These are phyloP conservation scores for Viola odorata DNA, from an alignment of 345 rosid species.

Conservation along the genomic window DNA sequence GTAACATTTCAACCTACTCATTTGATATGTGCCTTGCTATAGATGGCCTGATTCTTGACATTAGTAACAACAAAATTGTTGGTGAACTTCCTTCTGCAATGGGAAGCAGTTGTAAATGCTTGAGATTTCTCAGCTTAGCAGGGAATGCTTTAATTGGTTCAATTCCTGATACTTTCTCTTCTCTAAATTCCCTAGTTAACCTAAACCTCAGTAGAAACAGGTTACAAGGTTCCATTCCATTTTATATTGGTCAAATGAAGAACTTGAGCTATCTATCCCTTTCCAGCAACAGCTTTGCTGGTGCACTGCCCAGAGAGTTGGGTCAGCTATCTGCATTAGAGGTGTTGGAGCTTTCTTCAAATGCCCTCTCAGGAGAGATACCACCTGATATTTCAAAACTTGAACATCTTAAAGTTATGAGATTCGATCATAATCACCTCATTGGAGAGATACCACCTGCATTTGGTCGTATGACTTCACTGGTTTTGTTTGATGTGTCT, in stretches of 20 bases:
- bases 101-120: slow-evolving; percentile 33
- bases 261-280: slow-evolving; percentile 30
- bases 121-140: slow-evolving; percentile 32
- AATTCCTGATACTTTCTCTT: slow-evolving; percentile 27
- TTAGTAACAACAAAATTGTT: slow-evolving; percentile 30
- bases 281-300: slow-evolving; percentile 32
- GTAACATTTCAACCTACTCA: slow-evolving; percentile 33
- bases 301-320: slow-evolving; percentile 35
- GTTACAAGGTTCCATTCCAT: slow-evolving; percentile 38
- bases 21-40: slow-evolving; percentile 33
- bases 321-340: slow-evolving; percentile 32
- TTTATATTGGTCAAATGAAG: slow-evolving; percentile 29
- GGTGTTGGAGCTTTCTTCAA: slow-evolving; percentile 45
- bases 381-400: slow-evolving; percentile 33
- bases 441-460: slow-evolving; percentile 38
- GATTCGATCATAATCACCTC: slow-evolving; percentile 36
- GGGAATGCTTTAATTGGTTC: slow-evolving; percentile 34
- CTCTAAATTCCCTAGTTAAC: slow-evolving; percentile 26
- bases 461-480: slow-evolving; percentile 29
- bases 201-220: slow-evolving; percentile 40
- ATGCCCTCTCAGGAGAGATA: slow-evolving; percentile 37
- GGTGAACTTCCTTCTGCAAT: slow-evolving; percentile 39
- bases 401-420: slow-evolving; percentile 34
- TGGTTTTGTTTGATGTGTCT: slow-evolving; percentile 43
- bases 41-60: slow-evolving; percentile 34